These are phyloP conservation scores for Globisporangium nunn DNA, from an alignment of 352 stramenopile genomes.

Conservation along the genomic window DNA sequence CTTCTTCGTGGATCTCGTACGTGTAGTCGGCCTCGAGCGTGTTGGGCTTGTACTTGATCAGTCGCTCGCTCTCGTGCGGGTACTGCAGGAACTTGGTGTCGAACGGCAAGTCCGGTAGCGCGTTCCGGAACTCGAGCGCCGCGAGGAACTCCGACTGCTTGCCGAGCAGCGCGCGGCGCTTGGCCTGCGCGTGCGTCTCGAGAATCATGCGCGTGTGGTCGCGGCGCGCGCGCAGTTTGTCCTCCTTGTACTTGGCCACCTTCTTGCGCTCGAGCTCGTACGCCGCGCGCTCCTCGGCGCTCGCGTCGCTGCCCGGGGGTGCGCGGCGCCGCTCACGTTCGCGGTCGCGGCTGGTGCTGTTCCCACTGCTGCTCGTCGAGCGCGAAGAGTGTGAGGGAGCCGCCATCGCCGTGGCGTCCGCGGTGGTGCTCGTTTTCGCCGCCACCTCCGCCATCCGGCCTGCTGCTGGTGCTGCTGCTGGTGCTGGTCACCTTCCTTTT, in stretches of 20 bases:
- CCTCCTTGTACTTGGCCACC: constrained; percentile 85
- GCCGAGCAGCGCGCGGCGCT: constrained; percentile 66
- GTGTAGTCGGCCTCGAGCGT: constrained; percentile 79
- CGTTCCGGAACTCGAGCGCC: constrained; percentile 77
- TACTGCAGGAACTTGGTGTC: constrained; percentile 86
- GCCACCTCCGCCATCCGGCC: neutral
- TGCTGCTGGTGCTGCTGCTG: no score
- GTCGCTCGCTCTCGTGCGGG: constrained; percentile 62
- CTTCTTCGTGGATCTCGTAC: constrained; percentile 80
- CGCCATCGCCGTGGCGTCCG: neutral
- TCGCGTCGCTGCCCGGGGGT: constrained; percentile 45
- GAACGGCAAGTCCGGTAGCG: constrained; percentile 75
- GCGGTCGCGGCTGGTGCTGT: constrained; percentile 14
- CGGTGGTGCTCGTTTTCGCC: neutral
- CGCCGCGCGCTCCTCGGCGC: constrained; percentile 58
- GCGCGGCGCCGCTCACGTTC: constrained; percentile 28
- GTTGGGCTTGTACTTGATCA: constrained; percentile 87
- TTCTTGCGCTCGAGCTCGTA: constrained; percentile 85
- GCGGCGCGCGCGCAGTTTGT: constrained; percentile 80
- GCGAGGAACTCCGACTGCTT: constrained; percentile 83
- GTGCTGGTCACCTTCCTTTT: neutral
- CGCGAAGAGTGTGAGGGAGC: no score
- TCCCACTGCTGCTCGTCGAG: neutral
- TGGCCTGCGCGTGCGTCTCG: constrained; percentile 79
- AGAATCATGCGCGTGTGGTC: constrained; percentile 86